These are phyloP conservation scores for Mycena rebaudengoi DNA, from an alignment of 768 basidiomycete genomes.

Conservation along the genomic window DNA sequence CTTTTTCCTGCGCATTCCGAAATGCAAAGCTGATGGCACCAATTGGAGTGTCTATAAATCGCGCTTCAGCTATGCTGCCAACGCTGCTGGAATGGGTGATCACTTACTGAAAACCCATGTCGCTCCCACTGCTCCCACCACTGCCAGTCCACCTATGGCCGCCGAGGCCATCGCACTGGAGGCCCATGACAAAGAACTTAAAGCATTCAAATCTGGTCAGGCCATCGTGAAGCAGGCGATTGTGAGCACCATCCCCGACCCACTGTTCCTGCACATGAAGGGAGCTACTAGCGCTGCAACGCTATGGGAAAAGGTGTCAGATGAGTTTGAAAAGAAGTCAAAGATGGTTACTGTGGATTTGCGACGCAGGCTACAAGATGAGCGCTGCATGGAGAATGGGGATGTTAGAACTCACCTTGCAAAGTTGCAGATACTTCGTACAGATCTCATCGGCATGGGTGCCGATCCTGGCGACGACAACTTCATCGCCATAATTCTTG, in stretches of 20 bases:
- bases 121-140: background rate
- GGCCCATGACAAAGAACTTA: slow-evolving; percentile 2
- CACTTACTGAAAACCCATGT: background rate
- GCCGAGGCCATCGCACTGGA: background rate
- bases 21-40: slow-evolving; percentile 24
- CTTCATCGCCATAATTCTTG: slow-evolving; percentile 30
- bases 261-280: slow-evolving; percentile 27
- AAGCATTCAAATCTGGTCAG: slow-evolving; percentile 22
- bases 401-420: slow-evolving; percentile 31
- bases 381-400: slow-evolving; percentile 24
- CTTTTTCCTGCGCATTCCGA: background rate
- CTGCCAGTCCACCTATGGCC: background rate
- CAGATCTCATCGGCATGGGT: slow-evolving; percentile 27
- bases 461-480: no score
- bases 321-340: no score
- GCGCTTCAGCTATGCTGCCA: slow-evolving; percentile 14
- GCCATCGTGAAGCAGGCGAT: slow-evolving; percentile 27
- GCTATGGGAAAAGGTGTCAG: slow-evolving; percentile 32
- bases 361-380: slow-evolving; percentile 24
- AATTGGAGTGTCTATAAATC: slow-evolving; percentile 23
- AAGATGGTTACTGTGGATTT: slow-evolving; percentile 31
- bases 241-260: slow-evolving; percentile 26
- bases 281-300: background rate
- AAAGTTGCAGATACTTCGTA: slow-evolving; percentile 18
- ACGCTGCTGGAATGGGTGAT: background rate